Evolutionary conservation across 2,329 filamentous ascomycete species (phyloP).

Genomic region (Colletotrichum coccodes): DNA sequence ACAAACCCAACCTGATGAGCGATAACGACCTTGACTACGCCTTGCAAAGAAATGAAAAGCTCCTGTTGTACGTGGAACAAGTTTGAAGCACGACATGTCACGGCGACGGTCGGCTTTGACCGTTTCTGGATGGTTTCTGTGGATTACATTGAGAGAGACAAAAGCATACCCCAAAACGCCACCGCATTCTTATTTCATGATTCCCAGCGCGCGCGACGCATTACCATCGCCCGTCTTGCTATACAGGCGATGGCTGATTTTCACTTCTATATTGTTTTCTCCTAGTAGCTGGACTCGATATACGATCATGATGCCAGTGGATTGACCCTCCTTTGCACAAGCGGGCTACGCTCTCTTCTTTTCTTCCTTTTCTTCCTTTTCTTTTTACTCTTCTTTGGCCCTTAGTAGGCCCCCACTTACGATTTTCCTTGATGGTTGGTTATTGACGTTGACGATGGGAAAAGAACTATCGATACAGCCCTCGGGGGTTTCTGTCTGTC

Average conservation of each 20-base stretch:
- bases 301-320: constrained; percentile 30
- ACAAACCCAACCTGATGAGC: constrained; percentile 79
- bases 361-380: neutral
- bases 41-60: constrained; percentile 85
- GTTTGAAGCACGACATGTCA: constrained; percentile 44
- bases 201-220: constrained; percentile 34
- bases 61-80: constrained; percentile 78
- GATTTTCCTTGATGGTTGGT: constrained; percentile 24
- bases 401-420: constrained; percentile 2
- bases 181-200: constrained; percentile 34
- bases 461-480: constrained; percentile 28
- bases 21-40: constrained; percentile 86
- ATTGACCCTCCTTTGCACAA: constrained; percentile 26
- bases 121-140: constrained; percentile 4
- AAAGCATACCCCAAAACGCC: constrained; percentile 26
- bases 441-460: constrained; percentile 24
- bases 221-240: constrained; percentile 18
- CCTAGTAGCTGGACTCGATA: constrained; percentile 32
- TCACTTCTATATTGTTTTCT: constrained; percentile 31
- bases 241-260: constrained; percentile 16
- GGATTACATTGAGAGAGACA: constrained; percentile 4
- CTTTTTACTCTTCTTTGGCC: constrained; percentile 21
- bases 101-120: neutral
- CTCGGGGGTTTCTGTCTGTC: constrained; percentile 23
- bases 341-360: constrained; percentile 19